These are phyloP conservation scores for Parascedosporium putredinis DNA, from an alignment of 2,329 filamentous ascomycete genomes.

Conservation along the genomic window DNA sequence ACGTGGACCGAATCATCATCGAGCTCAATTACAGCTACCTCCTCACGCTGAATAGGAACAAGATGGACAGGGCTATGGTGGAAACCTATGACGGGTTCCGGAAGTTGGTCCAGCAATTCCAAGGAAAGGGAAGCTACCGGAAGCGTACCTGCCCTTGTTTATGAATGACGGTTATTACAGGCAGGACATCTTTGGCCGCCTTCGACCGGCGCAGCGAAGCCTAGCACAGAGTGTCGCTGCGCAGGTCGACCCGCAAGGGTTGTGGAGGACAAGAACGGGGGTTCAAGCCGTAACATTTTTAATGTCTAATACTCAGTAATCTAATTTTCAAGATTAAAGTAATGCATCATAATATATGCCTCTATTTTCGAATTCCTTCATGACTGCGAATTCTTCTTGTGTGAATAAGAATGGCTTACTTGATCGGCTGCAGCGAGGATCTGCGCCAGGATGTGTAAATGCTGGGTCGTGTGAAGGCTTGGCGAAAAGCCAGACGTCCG, in stretches of 20 bases:
- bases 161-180: conserved; percentile 31
- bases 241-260: conserved; percentile 25
- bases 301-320: not conserved
- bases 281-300: conserved; percentile 21
- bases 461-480: not conserved
- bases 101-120: conserved; percentile 19
- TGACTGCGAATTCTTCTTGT: too few relatives aligned
- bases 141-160: conserved; percentile 29
- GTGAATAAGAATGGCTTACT: too few relatives aligned
- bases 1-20: conserved; percentile 28
- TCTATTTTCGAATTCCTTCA: too few relatives aligned
- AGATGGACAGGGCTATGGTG: conserved; percentile 24
- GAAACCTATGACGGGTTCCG: conserved; percentile 24
- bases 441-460: not conserved
- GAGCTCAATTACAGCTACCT: conserved; percentile 32
- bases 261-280: conserved; percentile 30
- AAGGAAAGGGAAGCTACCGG: conserved; percentile 23
- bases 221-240: conserved; percentile 24
- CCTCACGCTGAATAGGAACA: conserved; percentile 16
- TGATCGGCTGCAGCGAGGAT: too few relatives aligned
- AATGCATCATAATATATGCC: not conserved
- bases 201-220: conserved; percentile 23
- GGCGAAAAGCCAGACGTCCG: too few relatives aligned
- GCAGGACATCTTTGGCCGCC: conserved; percentile 31
- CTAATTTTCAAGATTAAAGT: not conserved